Percentiles rank a stretch among this genome's conserved stretches.
These are phyloP conservation scores for Jatropha podagrica DNA, from an alignment of 441 rosid genomes.

Conservation along the genomic window DNA sequence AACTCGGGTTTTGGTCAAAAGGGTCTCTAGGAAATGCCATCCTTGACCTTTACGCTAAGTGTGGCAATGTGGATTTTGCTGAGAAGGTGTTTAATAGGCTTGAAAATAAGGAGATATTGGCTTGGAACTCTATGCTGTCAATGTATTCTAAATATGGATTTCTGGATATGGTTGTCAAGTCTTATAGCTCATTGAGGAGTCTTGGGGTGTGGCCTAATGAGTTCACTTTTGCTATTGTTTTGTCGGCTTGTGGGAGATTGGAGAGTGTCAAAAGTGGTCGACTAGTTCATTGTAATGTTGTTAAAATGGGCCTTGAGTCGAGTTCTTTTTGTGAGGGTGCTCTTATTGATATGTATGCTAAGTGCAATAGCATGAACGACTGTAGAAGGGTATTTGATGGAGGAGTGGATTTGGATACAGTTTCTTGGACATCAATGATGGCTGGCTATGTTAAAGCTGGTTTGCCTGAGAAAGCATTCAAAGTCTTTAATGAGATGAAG, in stretches of 20 bases:
- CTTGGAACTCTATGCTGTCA: constrained; percentile 79
- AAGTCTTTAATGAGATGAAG: constrained; percentile 56
- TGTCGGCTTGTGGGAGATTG: constrained; percentile 67
- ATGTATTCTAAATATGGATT: constrained; percentile 57
- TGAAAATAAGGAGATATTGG: constrained; percentile 49
- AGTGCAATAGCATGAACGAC: constrained; percentile 51
- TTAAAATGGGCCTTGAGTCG: constrained; percentile 56
- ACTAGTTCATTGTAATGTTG: constrained; percentile 53
- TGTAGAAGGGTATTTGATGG: constrained; percentile 65
- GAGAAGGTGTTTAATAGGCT: constrained; percentile 55
- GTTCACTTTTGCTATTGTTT: constrained; percentile 68
- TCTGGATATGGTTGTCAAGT: constrained; percentile 38
- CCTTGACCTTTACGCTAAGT: constrained; percentile 76
- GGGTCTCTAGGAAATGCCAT: constrained; percentile 52
- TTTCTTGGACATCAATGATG: constrained; percentile 86
- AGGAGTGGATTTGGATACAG: constrained; percentile 54
- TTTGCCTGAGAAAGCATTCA: constrained; percentile 63
- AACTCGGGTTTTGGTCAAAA: constrained; percentile 7
- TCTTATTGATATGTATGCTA: constrained; percentile 79
- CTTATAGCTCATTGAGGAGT: constrained; percentile 39
- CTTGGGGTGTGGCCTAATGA: constrained; percentile 56
- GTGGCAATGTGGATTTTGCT: constrained; percentile 50
- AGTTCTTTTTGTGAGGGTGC: constrained; percentile 70
- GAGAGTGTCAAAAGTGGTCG: constrained; percentile 49
- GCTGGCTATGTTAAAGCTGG: constrained; percentile 73